phyloP scores from a whole-genome alignment of 1,139 yeast species.

The Hemisphaericaspora xylanilytica region DNA sequence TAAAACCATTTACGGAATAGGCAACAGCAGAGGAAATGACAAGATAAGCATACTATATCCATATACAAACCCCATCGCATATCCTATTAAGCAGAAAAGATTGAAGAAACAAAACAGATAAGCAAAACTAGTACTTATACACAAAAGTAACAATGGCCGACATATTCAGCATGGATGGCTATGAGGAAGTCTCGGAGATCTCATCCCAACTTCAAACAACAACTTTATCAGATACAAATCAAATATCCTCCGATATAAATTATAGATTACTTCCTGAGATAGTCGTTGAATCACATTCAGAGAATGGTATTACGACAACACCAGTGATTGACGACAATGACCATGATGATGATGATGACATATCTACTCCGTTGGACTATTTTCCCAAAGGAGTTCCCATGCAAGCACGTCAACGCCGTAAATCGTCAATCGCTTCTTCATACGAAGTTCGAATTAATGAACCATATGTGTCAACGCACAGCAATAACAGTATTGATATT shows the following conservation, averaged over 20 bases:
- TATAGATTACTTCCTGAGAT: conserved; percentile 4
- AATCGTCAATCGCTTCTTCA: conserved; percentile 19
- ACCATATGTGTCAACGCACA: conserved; percentile 13
- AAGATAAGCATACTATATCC: too few relatives aligned
- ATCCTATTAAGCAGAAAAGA: too few relatives aligned
- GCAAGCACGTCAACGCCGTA: conserved; percentile 13
- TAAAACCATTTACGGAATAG: too few relatives aligned
- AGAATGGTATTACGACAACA: too few relatives aligned
- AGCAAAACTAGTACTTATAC: too few relatives aligned
- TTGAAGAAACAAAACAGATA: too few relatives aligned
- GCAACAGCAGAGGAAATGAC: too few relatives aligned
- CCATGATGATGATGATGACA: conserved; percentile 6
- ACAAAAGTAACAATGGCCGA: conserved; percentile 13
- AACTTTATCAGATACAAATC: too few relatives aligned
- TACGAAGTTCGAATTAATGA: conserved; percentile 15
- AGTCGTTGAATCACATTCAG: conserved; percentile 4
- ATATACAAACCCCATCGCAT: too few relatives aligned
- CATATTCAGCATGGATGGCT: conserved; percentile 15
- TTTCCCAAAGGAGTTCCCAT: conserved; percentile 12
- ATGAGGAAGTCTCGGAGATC: conserved; percentile 5
- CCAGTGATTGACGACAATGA: conserved; percentile 7
- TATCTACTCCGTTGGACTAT: conserved; percentile 8
- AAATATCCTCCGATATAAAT: neutral
- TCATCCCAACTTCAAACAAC: neutral
- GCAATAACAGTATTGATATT: conserved; percentile 1